Conservation (phyloP, 2,329 filamentous ascomycete genomes). For the Xylaria sp. region DNA sequence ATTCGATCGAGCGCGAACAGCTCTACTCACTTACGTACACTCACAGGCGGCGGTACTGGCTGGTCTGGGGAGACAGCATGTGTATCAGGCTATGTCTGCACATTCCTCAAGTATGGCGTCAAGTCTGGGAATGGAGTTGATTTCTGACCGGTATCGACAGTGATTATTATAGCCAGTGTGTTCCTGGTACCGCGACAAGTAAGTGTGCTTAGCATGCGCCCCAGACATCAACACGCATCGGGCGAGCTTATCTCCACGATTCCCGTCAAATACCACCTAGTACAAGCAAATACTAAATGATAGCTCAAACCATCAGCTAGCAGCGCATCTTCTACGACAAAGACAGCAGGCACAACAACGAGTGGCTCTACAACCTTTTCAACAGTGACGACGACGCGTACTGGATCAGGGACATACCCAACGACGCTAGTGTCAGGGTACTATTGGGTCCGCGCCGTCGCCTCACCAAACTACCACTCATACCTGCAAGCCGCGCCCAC, state of each 20-base stretch:
- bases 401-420: constrained; percentile 26
- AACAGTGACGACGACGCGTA: constrained; percentile 13
- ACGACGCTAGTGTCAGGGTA: constrained; percentile 29
- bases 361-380: constrained; percentile 13
- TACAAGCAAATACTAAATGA: neutral
- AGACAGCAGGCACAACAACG: constrained; percentile 3
- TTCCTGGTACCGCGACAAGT: constrained; percentile 26
- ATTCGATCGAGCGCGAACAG: neutral
- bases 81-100: constrained; percentile 27
- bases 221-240: neutral
- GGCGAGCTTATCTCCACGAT: neutral
- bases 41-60: constrained; percentile 23
- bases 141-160: constrained; percentile 16
- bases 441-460: constrained; percentile 30
- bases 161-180: constrained; percentile 31
- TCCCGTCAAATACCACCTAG: neutral
- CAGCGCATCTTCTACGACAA: constrained; percentile 8
- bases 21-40: neutral
- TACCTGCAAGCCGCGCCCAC: constrained; percentile 31
- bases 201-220: constrained; percentile 4
- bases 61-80: constrained; percentile 23
- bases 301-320: neutral
- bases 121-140: neutral
- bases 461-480: constrained; percentile 30
- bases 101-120: constrained; percentile 19